These are phyloP conservation scores for Pseudogymnoascus sp. DNA, from an alignment of 2,329 filamentous ascomycete species.

Conservation along the genomic window DNA sequence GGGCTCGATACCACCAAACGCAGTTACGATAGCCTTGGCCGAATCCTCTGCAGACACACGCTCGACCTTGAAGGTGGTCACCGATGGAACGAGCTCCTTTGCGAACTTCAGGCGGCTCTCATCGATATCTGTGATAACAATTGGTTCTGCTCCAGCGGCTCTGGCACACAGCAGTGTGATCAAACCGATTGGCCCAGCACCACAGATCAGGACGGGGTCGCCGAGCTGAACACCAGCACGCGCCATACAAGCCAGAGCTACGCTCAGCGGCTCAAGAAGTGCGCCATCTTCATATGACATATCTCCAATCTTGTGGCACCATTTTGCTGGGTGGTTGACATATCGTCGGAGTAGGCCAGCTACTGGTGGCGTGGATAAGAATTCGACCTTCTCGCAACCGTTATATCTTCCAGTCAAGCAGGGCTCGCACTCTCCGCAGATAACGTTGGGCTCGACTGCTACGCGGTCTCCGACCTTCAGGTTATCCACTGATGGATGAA, in stretches of 20 bases:
- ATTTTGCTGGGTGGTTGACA: constrained; percentile 87
- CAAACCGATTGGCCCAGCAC: constrained; percentile 88
- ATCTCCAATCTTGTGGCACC: constrained; percentile 93
- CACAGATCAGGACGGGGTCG: constrained; percentile 82
- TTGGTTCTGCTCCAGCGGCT: constrained; percentile 81
- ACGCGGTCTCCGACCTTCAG: constrained; percentile 85
- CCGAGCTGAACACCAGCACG: constrained; percentile 74
- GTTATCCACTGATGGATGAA: constrained; percentile 69
- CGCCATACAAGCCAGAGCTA: constrained; percentile 83
- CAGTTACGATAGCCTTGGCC: constrained; percentile 58
- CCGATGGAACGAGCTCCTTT: constrained; percentile 71
- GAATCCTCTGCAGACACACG: constrained; percentile 62
- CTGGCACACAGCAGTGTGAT: constrained; percentile 78
- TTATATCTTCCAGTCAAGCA: constrained; percentile 93
- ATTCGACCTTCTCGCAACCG: constrained; percentile 78
- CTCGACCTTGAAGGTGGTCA: constrained; percentile 73
- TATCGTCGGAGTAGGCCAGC: constrained; percentile 83
- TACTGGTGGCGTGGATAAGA: constrained; percentile 86
- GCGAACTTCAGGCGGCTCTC: constrained; percentile 79
- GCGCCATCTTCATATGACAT: constrained; percentile 91
- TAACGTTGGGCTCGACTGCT: constrained; percentile 88
- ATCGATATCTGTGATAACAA: constrained; percentile 94
- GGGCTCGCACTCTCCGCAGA: constrained; percentile 84
- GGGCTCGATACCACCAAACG: constrained; percentile 75
- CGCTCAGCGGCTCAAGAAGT: constrained; percentile 81